phyloP scores from a whole-genome alignment of 2,329 filamentous ascomycete genomes.

The Xylaria sp. region DNA sequence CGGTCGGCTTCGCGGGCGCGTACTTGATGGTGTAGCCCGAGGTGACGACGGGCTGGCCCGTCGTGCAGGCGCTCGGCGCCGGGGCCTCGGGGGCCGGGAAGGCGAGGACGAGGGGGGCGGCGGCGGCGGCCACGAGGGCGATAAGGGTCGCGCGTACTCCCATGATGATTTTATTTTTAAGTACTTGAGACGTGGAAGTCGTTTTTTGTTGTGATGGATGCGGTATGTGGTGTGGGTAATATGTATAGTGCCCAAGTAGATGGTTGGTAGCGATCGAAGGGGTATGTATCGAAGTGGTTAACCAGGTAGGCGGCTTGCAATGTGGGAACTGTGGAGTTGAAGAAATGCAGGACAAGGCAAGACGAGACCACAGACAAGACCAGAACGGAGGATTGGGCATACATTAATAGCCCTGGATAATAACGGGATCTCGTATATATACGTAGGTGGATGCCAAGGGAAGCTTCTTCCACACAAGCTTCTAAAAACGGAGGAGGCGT shows the following conservation, averaged over 20 bases:
- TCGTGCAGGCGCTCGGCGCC: conserved; percentile 28
- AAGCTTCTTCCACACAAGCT: neutral
- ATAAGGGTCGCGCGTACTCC: conserved; percentile 8
- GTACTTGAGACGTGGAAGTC: neutral
- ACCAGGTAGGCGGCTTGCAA: neutral
- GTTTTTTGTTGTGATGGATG: too few relatives aligned
- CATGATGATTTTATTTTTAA: conserved; percentile 5
- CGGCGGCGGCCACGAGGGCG: conserved; percentile 4
- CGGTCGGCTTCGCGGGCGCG: conserved; percentile 27
- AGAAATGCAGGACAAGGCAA: neutral
- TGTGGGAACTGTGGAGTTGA: neutral
- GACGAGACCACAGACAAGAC: neutral
- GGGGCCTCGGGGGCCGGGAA: conserved; percentile 12
- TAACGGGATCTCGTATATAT: too few relatives aligned
- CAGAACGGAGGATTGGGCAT: neutral
- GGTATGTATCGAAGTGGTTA: neutral
- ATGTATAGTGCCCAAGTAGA: too few relatives aligned
- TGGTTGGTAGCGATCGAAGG: too few relatives aligned
- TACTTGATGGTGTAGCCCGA: conserved; percentile 38
- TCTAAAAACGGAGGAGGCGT: neutral
- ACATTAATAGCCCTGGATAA: too few relatives aligned
- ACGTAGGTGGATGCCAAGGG: neutral
- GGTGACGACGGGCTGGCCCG: conserved; percentile 31
- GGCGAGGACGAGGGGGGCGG: conserved; percentile 16
- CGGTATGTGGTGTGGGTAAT: too few relatives aligned